Conservation (phyloP, 768 basidiomycete species). For the Kwoniella botswanensis region DNA sequence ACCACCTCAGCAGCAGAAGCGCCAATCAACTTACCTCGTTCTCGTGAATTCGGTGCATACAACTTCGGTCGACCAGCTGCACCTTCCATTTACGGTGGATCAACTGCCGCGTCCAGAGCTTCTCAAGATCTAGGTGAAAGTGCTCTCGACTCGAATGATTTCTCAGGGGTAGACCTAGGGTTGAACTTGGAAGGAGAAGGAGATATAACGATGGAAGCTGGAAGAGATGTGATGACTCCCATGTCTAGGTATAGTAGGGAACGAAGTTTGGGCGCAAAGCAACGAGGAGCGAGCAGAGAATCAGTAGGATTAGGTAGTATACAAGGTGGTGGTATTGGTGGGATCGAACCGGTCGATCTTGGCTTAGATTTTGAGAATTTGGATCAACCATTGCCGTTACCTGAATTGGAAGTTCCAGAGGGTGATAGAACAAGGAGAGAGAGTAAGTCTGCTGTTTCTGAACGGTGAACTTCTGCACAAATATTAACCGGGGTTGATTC, state of each 20-base stretch:
- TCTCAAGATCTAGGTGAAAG: constrained; percentile 38
- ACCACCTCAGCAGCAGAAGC: constrained; percentile 21
- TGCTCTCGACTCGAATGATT: constrained; percentile 51
- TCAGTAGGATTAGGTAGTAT: constrained; percentile 21
- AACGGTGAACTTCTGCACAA: too few species aligned
- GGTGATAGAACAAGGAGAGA: constrained; percentile 65
- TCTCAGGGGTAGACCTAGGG: constrained; percentile 47
- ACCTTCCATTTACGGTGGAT: constrained; percentile 44
- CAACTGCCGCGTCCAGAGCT: constrained; percentile 29
- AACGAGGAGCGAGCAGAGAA: constrained; percentile 12
- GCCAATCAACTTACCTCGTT: constrained; percentile 26
- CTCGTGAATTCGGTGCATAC: constrained; percentile 48
- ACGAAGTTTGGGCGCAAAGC: constrained; percentile 23
- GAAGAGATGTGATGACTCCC: constrained; percentile 33
- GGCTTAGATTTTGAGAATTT: constrained; percentile 55
- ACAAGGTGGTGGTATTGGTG: constrained; percentile 10
- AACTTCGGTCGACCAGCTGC: constrained; percentile 48
- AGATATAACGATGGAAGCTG: constrained; percentile 39
- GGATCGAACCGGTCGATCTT: constrained; percentile 30
- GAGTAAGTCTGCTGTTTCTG: constrained; percentile 37
- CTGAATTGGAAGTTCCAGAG: constrained; percentile 65
- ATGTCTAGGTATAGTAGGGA: constrained; percentile 30
- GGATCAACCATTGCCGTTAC: constrained; percentile 71
- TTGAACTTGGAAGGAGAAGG: constrained; percentile 36
- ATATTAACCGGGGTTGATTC: too few species aligned